Base-by-base conservation (phyloP, 1,284 basidiomycete species). In the Ceratobasidium sp. region DNA sequence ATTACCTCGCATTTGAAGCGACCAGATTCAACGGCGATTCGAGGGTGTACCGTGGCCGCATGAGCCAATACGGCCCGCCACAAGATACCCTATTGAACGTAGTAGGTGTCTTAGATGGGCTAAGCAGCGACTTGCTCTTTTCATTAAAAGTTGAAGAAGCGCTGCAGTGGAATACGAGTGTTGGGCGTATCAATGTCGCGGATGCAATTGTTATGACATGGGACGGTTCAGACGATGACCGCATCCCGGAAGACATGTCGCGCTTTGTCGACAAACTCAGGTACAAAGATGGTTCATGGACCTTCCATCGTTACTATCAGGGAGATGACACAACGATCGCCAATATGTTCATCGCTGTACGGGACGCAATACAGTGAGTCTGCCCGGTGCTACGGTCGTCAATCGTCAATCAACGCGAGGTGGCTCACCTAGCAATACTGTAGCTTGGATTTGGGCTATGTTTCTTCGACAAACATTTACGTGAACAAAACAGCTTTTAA, bases 361-460 rank as follows among this genome's bases (percentile, higher is more conserved):
- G 62, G 1, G 62, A 64, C 51, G 62, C 62, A 22, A 64, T 64
- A 27, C 44, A 64, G 62, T 64, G 24, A n/a, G 62, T 64, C n/a
- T n/a, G n/a, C n/a, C n/a, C n/a, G n/a, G n/a, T n/a, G n/a, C n/a
- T n/a, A n/a, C n/a, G n/a, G n/a, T n/a, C n/a, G n/a, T n/a, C n/a
- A n/a, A n/a, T n/a, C n/a, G n/a, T n/a, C n/a, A n/a, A n/a, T n/a
- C n/a, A n/a, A n/a, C n/a, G n/a, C n/a, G n/a, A n/a, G n/a, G n/a
- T n/a, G n/a, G n/a, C n/a, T n/a, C n/a, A n/a, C n/a, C n/a, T n/a
- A n/a, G n/a, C n/a, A n/a, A n/a, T n/a, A n/a, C n/a, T n/a, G n/a
- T n/a, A n/a, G n/a, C n/a, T n/a, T n/a, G n/a, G n/a, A n/a, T n/a
- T n/a, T n/a, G n/a, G n/a, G n/a, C n/a, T n/a, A 17, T 27, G 9